A percentile compares a stretch with the other conserved stretches of the same genome.
phyloP scores from a whole-genome alignment of 108 stramenopile species.

The Cyclotella choctawhatcheeana region DNA sequence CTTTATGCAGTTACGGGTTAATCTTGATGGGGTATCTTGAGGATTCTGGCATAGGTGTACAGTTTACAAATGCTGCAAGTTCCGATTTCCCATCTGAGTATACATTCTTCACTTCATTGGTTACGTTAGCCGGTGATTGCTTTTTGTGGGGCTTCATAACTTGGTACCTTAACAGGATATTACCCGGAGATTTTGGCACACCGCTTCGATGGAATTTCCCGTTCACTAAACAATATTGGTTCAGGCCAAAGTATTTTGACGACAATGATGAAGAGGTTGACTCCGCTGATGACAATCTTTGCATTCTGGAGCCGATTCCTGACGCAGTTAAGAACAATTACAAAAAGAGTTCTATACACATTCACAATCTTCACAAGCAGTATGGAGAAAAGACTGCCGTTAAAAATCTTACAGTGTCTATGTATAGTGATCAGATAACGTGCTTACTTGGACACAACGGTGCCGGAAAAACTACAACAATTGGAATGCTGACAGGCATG shows the following conservation, averaged over 20 bases:
- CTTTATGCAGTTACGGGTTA: too few relatives aligned
- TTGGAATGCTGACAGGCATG: conserved; percentile 94
- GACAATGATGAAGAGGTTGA: conserved; percentile 38
- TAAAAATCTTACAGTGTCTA: conserved; percentile 79
- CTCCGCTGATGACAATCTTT: too few relatives aligned
- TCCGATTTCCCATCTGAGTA: conserved; percentile 73
- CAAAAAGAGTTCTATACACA: conserved; percentile 66
- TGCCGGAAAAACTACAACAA: conserved; percentile 76
- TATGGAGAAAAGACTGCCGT: conserved; percentile 96
- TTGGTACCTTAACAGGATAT: conserved; percentile 90
- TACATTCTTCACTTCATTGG: conserved; percentile 58
- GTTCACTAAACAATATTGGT: conserved; percentile 80
- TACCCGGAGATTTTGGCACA: conserved; percentile 84
- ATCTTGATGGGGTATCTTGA: conserved; percentile 82
- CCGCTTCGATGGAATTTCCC: conserved; percentile 84
- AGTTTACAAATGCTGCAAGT: conserved; percentile 33
- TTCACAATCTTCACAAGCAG: conserved; percentile 65
- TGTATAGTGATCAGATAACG: conserved; percentile 93
- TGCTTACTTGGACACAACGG: conserved; percentile 95
- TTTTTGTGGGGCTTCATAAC: conserved; percentile 83
- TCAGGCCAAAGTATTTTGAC: conserved; percentile 23
- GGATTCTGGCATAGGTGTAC: conserved; percentile 73
- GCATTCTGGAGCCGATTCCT: conserved; percentile 62
- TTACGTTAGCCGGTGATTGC: conserved; percentile 72
- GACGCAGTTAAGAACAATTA: conserved; percentile 56